These are phyloP conservation scores for Calcarisporium arbuscula DNA, from an alignment of 2,329 filamentous ascomycete species.

Conservation along the genomic window DNA sequence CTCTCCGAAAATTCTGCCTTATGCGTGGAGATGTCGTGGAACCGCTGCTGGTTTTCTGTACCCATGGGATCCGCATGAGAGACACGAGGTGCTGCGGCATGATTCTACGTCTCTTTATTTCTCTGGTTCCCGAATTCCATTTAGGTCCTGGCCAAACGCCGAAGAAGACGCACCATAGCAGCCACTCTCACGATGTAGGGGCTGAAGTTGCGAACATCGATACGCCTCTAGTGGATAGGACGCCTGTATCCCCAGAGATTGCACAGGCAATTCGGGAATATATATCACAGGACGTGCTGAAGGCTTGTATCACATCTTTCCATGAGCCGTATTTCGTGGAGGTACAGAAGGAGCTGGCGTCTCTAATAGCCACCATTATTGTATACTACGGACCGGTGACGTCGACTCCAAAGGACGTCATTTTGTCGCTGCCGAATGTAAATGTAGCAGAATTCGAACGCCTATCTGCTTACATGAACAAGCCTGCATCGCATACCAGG, in stretches of 20 bases:
- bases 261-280: conserved; percentile 75
- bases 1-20: conserved; percentile 77
- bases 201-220: conserved; percentile 8
- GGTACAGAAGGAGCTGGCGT: conserved; percentile 84
- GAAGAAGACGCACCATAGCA: conserved; percentile 13
- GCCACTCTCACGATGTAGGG: conserved; percentile 19
- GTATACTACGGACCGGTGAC: conserved; percentile 67
- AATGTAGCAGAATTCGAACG: conserved; percentile 59
- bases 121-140: conserved; percentile 77
- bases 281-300: conserved; percentile 81
- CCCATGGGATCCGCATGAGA: conserved; percentile 80
- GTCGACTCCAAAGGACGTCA: conserved; percentile 63
- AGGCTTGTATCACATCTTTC: conserved; percentile 82
- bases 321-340: conserved; percentile 97
- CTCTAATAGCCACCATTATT: conserved; percentile 80
- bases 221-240: conserved; percentile 25
- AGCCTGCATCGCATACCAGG: conserved; percentile 55
- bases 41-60: conserved; percentile 85
- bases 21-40: conserved; percentile 73
- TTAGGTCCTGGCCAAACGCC: conserved; percentile 33
- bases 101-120: conserved; percentile 79
- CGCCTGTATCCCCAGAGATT: conserved; percentile 45
- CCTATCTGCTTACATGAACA: conserved; percentile 54
- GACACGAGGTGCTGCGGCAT: conserved; percentile 84
- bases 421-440: conserved; percentile 77